Evolutionary conservation across 108 stramenopile genomes (phyloP), one percentile per base, ranked within the genome.

Genomic region (Seminavis robusta): DNA sequence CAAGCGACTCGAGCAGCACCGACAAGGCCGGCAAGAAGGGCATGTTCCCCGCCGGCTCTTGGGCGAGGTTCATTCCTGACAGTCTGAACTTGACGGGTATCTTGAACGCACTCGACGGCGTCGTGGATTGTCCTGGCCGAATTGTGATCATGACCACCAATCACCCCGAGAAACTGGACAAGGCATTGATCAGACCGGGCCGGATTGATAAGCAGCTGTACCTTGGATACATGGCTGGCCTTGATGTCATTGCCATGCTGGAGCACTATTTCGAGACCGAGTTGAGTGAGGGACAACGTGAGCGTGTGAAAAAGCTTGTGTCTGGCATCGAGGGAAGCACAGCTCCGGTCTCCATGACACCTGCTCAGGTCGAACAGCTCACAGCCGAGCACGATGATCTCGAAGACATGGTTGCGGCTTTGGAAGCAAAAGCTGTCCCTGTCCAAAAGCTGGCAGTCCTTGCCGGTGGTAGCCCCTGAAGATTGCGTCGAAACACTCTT

Each of bases 71-170:
- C 24, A 63, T 60, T 15, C 50, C 56, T 31, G 86, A 87, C 49
- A 48, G 63, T 29, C 49, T 87, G 10, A 63, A 72, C 17, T 47
- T 87, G 1, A 59, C 76, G 24, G 82, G 87, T 9, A 56, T 92
- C 21, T 63, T 92, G 53, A 88, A 92, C 47, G 87, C 81, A 3
- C 56, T 92, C 29, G 91, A 88, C 71, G 91, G 91, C 4, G 81
- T 89, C 1, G 85, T 92, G 1, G 91, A 92, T 46, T 66, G 76
- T 16, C 87, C 87, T 38, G 83, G 77, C 16, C 64, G 91, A 13
- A 87, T 92, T 47, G 72, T 92, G 13, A 66, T 92, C 49, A 74
- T 92, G 76, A 92, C 91, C 6, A 83, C 81, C 26, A 92, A 92
- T 68, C 81, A 84, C 59, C 80, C 81, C 1, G 91, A 92, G 47